Evolutionary conservation across 371 early-diverging fungal genomes (phyloP).

Genomic region (Nematocida ausubeli): DNA sequence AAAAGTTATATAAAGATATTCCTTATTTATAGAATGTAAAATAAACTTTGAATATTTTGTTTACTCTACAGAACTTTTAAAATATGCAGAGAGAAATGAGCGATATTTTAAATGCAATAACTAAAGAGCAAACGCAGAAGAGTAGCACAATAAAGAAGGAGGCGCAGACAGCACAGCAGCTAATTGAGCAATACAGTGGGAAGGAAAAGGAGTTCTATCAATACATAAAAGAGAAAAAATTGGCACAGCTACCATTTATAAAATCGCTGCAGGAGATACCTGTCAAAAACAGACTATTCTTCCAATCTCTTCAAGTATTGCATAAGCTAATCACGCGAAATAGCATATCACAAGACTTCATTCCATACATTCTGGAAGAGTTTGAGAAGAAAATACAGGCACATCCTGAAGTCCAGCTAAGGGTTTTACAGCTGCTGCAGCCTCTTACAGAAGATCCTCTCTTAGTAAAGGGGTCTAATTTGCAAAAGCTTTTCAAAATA

Average conservation of each 20-base stretch:
- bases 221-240: neutral
- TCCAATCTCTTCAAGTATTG: neutral
- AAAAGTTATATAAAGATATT: no score
- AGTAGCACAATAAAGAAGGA: constrained; percentile 29
- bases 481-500: constrained; percentile 39
- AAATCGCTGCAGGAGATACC: constrained; percentile 34
- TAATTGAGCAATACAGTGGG: neutral
- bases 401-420: constrained; percentile 20
- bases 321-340: constrained; percentile 28
- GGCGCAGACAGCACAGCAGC: neutral
- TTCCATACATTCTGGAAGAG: constrained; percentile 32
- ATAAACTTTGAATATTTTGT: constrained; percentile 38
- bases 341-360: constrained; percentile 5
- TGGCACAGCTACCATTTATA: constrained; percentile 31
- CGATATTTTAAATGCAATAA: constrained; percentile 2
- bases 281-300: constrained; percentile 34
- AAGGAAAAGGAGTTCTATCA: constrained; percentile 1
- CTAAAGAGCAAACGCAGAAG: constrained; percentile 39
- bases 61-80: neutral
- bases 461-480: constrained; percentile 23
- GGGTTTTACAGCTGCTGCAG: constrained; percentile 34
- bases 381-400: constrained; percentile 23
- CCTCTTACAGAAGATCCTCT: constrained; percentile 35
- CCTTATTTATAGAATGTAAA: no score
- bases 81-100: constrained; percentile 39